phyloP scores from a whole-genome alignment of 208 protist species.

The Vickermania ingenoplastis region DNA sequence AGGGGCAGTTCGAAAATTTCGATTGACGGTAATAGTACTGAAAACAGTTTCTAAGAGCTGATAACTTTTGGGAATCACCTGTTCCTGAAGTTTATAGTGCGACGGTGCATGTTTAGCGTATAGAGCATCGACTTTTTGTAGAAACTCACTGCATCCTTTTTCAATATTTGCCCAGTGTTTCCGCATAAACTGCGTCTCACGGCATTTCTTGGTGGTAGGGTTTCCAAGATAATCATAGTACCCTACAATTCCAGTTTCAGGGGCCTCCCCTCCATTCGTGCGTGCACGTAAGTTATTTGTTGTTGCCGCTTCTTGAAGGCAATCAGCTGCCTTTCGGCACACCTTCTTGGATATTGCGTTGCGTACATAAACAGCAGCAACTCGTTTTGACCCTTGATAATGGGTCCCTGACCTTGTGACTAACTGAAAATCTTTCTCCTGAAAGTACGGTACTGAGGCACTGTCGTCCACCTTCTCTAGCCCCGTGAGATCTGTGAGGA shows the following conservation, averaged over 20 bases:
- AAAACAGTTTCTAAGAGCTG: slow-evolving; percentile 80
- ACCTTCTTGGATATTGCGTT: slow-evolving; percentile 34
- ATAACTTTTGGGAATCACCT: slow-evolving; percentile 62
- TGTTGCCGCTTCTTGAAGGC: slow-evolving; percentile 59
- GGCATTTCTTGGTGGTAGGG: slow-evolving; percentile 68
- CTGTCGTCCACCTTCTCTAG: slow-evolving; percentile 55
- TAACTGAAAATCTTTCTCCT: slow-evolving; percentile 48
- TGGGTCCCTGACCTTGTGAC: slow-evolving; percentile 36
- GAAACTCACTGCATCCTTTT: slow-evolving; percentile 30
- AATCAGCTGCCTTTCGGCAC: slow-evolving; percentile 33
- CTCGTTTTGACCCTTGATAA: slow-evolving; percentile 39
- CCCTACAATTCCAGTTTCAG: slow-evolving; percentile 81
- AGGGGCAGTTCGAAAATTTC: slow-evolving; percentile 81
- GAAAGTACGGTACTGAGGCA: slow-evolving; percentile 35
- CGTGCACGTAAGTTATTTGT: slow-evolving; percentile 59
- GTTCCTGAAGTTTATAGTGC: slow-evolving; percentile 67
- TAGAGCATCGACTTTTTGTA: slow-evolving; percentile 48
- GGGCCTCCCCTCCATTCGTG: slow-evolving; percentile 74
- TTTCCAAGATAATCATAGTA: slow-evolving; percentile 89
- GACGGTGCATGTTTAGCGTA: slow-evolving; percentile 52
- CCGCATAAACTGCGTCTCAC: slow-evolving; percentile 77
- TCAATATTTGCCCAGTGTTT: slow-evolving; percentile 40
- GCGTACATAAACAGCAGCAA: slow-evolving; percentile 61
- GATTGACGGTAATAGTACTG: slow-evolving; percentile 87
- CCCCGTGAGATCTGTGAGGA: slow-evolving; percentile 39